Evolutionary conservation across 2,329 filamentous ascomycete species (phyloP).

Genomic region (Elsinoe arachidis): DNA sequence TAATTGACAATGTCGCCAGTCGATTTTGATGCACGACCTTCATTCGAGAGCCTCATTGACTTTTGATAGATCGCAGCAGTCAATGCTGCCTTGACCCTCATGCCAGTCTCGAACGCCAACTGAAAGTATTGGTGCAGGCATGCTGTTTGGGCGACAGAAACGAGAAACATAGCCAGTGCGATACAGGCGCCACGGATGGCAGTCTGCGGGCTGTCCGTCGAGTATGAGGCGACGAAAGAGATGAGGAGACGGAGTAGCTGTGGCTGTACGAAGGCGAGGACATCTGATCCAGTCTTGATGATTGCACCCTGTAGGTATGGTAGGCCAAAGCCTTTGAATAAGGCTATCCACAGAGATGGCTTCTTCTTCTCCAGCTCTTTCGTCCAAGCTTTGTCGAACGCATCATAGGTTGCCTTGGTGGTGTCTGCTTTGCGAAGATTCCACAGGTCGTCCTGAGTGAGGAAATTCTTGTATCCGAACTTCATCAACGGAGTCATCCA

Average conservation of each 20-base stretch:
- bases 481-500: slow-evolving; percentile 99
- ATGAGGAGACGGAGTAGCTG: slow-evolving; percentile 82
- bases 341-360: slow-evolving; percentile 78
- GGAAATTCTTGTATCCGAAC: slow-evolving; percentile 79
- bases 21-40: slow-evolving; percentile 77
- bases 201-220: slow-evolving; percentile 57
- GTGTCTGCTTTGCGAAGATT: slow-evolving; percentile 73
- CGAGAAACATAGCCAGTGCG: slow-evolving; percentile 81
- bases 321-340: slow-evolving; percentile 75
- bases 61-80: slow-evolving; percentile 91
- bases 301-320: slow-evolving; percentile 73
- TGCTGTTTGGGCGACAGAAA: slow-evolving; percentile 76
- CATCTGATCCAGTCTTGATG: slow-evolving; percentile 84
- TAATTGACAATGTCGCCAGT: slow-evolving; percentile 99
- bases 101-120: slow-evolving; percentile 84
- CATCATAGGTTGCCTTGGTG: slow-evolving; percentile 61
- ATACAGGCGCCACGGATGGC: slow-evolving; percentile 78
- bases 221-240: slow-evolving; percentile 71
- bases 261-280: slow-evolving; percentile 80
- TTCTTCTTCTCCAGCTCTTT: slow-evolving; percentile 61
- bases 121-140: slow-evolving; percentile 98
- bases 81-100: slow-evolving; percentile 88
- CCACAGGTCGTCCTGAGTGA: slow-evolving; percentile 95
- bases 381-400: slow-evolving; percentile 69
- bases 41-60: slow-evolving; percentile 80